These are phyloP conservation scores for Dissophora ornata DNA, from an alignment of 192 early-diverging fungal genomes.

Conservation along the genomic window DNA sequence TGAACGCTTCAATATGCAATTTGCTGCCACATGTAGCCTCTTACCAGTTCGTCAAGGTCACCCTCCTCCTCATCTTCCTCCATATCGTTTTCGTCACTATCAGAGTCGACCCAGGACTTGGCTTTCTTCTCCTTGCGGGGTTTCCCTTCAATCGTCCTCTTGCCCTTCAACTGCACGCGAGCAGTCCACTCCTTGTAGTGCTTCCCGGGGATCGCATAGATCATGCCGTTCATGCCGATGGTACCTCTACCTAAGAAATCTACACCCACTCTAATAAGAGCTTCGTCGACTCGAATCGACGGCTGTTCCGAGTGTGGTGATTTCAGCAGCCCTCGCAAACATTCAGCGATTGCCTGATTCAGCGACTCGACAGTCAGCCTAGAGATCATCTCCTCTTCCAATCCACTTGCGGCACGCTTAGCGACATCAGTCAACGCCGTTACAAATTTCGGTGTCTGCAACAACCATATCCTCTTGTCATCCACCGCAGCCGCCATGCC, in stretches of 20 bases:
- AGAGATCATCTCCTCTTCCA: not conserved
- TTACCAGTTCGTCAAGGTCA: slow-evolving; percentile 35
- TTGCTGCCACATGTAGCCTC: not conserved
- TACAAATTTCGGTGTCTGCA: slow-evolving; percentile 41
- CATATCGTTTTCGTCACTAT: slow-evolving; percentile 45
- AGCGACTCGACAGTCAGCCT: slow-evolving; percentile 18
- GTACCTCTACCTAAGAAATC: slow-evolving; percentile 62
- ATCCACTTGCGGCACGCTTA: slow-evolving; percentile 5
- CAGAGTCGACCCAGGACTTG: slow-evolving; percentile 40
- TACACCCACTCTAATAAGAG: slow-evolving; percentile 65
- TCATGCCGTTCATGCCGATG: slow-evolving; percentile 61
- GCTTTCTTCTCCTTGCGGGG: slow-evolving; percentile 43
- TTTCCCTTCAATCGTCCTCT: slow-evolving; percentile 23
- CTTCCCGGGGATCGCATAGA: slow-evolving; percentile 62
- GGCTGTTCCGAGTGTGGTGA: not conserved
- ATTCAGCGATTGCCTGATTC: slow-evolving; percentile 8
- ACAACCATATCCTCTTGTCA: slow-evolving; percentile 34
- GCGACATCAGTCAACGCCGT: slow-evolving; percentile 15
- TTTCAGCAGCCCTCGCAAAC: slow-evolving; percentile 20
- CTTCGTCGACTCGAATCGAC: slow-evolving; percentile 32
- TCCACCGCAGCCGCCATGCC: not conserved
- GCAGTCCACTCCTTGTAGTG: slow-evolving; percentile 59
- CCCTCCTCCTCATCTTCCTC: slow-evolving; percentile 24
- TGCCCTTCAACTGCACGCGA: slow-evolving; percentile 35
- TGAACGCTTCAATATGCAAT: too few species aligned